These are phyloP conservation scores for Spinacia oleracea DNA, from an alignment of 179 eudicot species.

Conservation along the genomic window DNA sequence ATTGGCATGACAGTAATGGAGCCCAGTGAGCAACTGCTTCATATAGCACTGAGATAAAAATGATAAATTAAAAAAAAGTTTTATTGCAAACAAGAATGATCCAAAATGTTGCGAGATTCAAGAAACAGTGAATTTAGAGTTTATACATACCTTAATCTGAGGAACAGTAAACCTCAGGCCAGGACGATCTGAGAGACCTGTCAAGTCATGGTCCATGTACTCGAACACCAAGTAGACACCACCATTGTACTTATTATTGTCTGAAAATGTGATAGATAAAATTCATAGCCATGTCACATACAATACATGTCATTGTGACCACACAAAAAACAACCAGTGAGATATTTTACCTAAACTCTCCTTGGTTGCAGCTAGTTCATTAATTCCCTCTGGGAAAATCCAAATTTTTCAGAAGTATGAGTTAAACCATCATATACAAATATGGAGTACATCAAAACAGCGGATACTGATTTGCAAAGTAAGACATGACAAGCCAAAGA, in stretches of 20 bases:
- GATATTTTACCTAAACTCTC: slow-evolving; percentile 11
- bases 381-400: slow-evolving; percentile 17
- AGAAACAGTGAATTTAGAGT: background rate
- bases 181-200: slow-evolving; percentile 42
- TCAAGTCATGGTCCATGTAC: slow-evolving; percentile 42
- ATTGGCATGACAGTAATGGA: slow-evolving; percentile 37
- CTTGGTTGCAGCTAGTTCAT: slow-evolving; percentile 14
- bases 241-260: slow-evolving; percentile 32
- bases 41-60: slow-evolving; percentile 33
- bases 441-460: background rate
- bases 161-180: slow-evolving; percentile 41
- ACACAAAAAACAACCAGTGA: background rate
- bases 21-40: slow-evolving; percentile 40
- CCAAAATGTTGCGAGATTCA: background rate
- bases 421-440: background rate
- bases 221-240: slow-evolving; percentile 36
- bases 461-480: background rate
- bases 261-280: slow-evolving; percentile 14
- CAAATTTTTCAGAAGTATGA: slow-evolving; percentile 8
- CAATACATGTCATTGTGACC: background rate
- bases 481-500: background rate
- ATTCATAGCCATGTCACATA: background rate
- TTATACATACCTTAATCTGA: slow-evolving; percentile 33
- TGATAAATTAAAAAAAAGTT: background rate
- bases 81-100: slow-evolving; percentile 11